Base-by-base conservation (phyloP, 345 rosid genomes). In the Eucalyptus regnans region DNA sequence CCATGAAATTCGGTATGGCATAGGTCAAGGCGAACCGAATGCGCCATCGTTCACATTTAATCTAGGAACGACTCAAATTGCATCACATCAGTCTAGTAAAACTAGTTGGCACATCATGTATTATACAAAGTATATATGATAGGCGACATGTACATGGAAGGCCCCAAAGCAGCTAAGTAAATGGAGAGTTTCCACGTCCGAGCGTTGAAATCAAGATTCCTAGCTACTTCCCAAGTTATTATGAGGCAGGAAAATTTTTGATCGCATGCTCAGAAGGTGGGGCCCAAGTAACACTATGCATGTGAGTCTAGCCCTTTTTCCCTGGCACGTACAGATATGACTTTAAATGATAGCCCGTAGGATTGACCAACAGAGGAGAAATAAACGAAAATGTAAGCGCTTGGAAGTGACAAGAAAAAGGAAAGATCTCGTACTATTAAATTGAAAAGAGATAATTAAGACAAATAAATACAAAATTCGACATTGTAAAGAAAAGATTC, bases 21-120 rank as follows among this genome's bases (percentile, higher is more conserved):
- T 6, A 7, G 15, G 27, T 6, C 2, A 41, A 76, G 23, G 14
- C 1, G 16, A 12, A 18, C 46, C 4, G 0, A 33, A 9, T 1
- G 13, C 44, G 33, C 1, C 12, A 71, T 17, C 2, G 14, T 37
- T 71, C 13, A 23, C 81, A 18, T 71, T 71, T 37, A 71, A 71
- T 71, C 27, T 10, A 37, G 46, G 22, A 18, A 71, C 12, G 5
- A 41, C 83, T 20, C 48, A 37, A 44, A 20, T 7, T 15, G 7
- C 15, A 41, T 37, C 48, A 76, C 3, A 41, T 41, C 9, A 11
- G 16, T 76, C 46, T 76, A 76, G 46, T 41, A 6, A 76, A 76
- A 11, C 48, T 20, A 41, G 29, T 41, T 1, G 2, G 23, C 84
- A 76, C 84, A 76, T 76, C 16, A 20, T 41, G 84, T 11, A 11